Evolutionary conservation across 352 stramenopile species (phyloP), one percentile per base, ranked within the genome.

Genomic region (Pythium aristosporum): DNA sequence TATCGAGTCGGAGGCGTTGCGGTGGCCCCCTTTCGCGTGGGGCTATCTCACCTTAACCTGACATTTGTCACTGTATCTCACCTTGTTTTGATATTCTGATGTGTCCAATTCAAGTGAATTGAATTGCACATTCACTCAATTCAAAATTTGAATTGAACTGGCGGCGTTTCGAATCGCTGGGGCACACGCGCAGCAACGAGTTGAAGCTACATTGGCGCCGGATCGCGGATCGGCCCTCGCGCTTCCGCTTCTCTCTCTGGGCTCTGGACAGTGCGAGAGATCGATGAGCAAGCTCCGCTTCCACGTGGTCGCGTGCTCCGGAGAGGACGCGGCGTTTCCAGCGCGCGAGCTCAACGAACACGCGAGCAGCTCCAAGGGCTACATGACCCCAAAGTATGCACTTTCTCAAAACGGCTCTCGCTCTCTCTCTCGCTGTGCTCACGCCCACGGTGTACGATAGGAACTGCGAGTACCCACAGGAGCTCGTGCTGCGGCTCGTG

Each of bases 391-490:
- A 32, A 87, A 76, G 85, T 91, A 65, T 16, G 65, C 49, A 15
- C 28, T 30, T 30, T 37, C 39, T 46, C 37, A 2, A 42, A 46
- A 46, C 39, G 25, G 36, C 46, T 28, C 48, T 41, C 48, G n/a
- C n/a, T 55, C 16, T n/a, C 9, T 20, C 30, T 50, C n/a, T 50
- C 5, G 18, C 6, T 50, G 8, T 43, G 37, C 37, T 43, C 25
- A 30, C 25, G 16, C 16, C 3, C 37, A 50, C 4, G 44, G 8
- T 25, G 16, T n/a, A 18, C n/a, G 52, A 28, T 49, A 95, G 87
- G 47, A 97, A 96, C 69, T 97, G 90, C 72, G 79, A 93, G 61
- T 98, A 97, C 63, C 93, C 93, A n/a, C 90, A 98, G 63, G 93
- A 98, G 71, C 63, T 98, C 20, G 85, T 96, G 25, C 74, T 98